Evolutionary conservation across 2,329 filamentous ascomycete genomes (phyloP).

Genomic region (Venturia aucupariae): DNA sequence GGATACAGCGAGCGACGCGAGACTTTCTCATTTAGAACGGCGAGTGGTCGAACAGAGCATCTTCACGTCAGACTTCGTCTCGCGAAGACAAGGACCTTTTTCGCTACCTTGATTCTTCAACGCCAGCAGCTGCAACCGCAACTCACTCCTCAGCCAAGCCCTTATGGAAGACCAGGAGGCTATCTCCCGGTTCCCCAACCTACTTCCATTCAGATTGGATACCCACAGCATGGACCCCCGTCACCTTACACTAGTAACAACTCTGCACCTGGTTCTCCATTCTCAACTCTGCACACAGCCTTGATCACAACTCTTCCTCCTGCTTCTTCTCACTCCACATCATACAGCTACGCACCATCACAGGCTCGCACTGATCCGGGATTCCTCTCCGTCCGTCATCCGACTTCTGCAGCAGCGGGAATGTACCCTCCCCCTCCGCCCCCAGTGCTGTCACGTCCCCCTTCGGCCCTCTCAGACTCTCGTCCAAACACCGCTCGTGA

Average conservation of each 20-base stretch:
- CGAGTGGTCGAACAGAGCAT: constrained; percentile 6
- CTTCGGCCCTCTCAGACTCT: neutral
- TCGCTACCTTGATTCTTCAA: constrained; percentile 13
- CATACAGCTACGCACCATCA: constrained; percentile 1
- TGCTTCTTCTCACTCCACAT: neutral
- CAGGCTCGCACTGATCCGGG: neutral
- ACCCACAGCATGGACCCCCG: neutral
- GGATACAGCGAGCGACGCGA: constrained; percentile 20
- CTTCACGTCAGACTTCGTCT: constrained; percentile 9
- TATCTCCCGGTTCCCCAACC: neutral
- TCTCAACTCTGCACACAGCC: constrained; percentile 7
- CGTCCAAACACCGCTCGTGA: neutral
- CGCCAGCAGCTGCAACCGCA: constrained; percentile 5
- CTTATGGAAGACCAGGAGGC: constrained; percentile 3
- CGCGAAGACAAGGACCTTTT: constrained; percentile 14
- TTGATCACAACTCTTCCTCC: constrained; percentile 14
- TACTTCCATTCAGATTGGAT: neutral
- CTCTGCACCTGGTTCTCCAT: constrained; percentile 12
- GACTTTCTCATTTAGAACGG: constrained; percentile 6
- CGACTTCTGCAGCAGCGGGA: neutral
- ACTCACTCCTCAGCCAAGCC: neutral
- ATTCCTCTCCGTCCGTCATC: neutral
- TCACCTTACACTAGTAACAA: neutral
- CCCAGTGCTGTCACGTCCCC: neutral
- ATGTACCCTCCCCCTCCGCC: constrained; percentile 14